phyloP scores from a whole-genome alignment of 1,139 yeast genomes.

The Candida mesenterica region DNA sequence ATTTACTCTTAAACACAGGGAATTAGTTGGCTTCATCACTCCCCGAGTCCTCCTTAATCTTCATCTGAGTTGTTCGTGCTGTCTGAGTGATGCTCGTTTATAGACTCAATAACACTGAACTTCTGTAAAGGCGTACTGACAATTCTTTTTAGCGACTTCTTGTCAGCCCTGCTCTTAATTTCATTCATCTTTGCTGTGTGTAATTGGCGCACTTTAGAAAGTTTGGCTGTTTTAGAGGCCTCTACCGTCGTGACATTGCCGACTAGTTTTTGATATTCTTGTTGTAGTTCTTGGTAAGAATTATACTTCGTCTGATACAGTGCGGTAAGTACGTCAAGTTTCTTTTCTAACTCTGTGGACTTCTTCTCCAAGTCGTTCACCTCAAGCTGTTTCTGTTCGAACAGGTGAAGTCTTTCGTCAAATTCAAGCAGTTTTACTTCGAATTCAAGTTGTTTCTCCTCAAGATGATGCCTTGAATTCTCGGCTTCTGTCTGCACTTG shows the following conservation, averaged over 20 bases:
- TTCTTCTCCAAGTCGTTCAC: conserved; percentile 15
- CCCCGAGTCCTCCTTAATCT: conserved; percentile 6
- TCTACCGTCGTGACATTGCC: conserved; percentile 11
- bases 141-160: conserved; percentile 22
- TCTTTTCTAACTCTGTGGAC: conserved; percentile 13
- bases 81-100: conserved; percentile 7
- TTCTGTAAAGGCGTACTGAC: conserved; percentile 30
- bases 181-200: conserved; percentile 27
- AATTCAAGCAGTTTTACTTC: not conserved
- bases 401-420: not conserved
- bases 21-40: not conserved
- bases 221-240: conserved; percentile 6
- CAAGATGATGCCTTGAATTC: not conserved
- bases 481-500: not conserved
- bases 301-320: conserved; percentile 28
- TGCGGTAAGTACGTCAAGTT: conserved; percentile 23
- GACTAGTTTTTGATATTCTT: conserved; percentile 24
- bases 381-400: not conserved
- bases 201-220: conserved; percentile 30
- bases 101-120: conserved; percentile 3
- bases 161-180: conserved; percentile 13
- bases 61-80: conserved; percentile 25
- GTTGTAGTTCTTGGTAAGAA: conserved; percentile 23
- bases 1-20: too few relatives aligned
- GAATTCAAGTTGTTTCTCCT: conserved; percentile 1